A percentile compares a stretch with the other conserved stretches of the same genome.
Evolutionary conservation across 495 filamentous ascomycete genomes (phyloP).

Genomic region (Neurospora sp.): DNA sequence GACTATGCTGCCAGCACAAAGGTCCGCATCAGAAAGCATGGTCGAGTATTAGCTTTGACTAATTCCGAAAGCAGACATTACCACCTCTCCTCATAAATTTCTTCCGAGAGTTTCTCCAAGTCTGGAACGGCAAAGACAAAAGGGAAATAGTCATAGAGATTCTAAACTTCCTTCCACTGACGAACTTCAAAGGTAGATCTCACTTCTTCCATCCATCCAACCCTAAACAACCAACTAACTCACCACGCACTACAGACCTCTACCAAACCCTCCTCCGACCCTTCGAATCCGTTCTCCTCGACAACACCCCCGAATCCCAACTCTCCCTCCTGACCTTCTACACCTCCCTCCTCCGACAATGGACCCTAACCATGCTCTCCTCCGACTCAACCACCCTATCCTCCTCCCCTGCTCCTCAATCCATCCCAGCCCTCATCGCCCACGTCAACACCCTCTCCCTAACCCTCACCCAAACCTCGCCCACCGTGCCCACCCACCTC

Average conservation of each 20-base stretch:
- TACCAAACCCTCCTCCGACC: conserved; percentile 39
- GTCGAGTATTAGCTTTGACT: not conserved
- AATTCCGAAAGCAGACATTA: conserved; percentile 38
- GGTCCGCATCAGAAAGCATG: conserved; percentile 29
- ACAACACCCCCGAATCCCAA: conserved; percentile 40
- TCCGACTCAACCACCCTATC: conserved; percentile 6
- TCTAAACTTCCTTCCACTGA: conserved; percentile 51
- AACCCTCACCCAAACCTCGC: conserved; percentile 45
- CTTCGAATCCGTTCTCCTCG: conserved; percentile 49
- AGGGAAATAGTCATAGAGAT: conserved; percentile 53
- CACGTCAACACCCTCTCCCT: conserved; percentile 55
- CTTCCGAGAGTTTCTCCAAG: conserved; percentile 46
- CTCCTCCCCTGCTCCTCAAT: conserved; percentile 10
- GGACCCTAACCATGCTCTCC: conserved; percentile 43
- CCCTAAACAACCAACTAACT: not conserved
- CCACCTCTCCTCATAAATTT: conserved; percentile 53
- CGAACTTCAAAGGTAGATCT: conserved; percentile 43
- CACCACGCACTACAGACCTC: conserved; percentile 43
- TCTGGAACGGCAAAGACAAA: conserved; percentile 60
- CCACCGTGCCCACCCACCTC: conserved; percentile 29
- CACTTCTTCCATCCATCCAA: not conserved
- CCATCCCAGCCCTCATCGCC: conserved; percentile 38
- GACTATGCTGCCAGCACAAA: conserved; percentile 54
- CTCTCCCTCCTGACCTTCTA: conserved; percentile 57
- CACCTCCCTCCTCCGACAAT: conserved; percentile 56